Base-by-base conservation (phyloP, 2,329 filamentous ascomycete genomes). In the Aureobasidium sp. region DNA sequence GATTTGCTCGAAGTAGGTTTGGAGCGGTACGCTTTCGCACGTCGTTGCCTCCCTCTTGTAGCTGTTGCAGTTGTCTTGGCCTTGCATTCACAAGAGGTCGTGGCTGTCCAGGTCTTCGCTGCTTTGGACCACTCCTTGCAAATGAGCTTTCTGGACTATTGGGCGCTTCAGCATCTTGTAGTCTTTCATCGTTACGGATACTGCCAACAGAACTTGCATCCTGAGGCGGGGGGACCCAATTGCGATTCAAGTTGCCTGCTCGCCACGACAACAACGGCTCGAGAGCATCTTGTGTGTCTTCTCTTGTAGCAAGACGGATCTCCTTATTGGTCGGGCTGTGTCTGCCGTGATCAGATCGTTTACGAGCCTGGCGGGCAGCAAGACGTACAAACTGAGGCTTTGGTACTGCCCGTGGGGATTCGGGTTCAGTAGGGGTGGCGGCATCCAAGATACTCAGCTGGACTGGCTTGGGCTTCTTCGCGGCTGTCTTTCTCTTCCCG, bases 261-360 rank as follows among this genome's bases (percentile, higher is more conserved):
- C 71, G 77, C 84, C 83, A 85, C 61, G 79, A 73, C 49, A 69
- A 71, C 56, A 86, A 72, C 3, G 76, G 74, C 35, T 68, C 65
- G 56, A 78, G 80, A 8, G 81, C 81, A 67, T 86, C 83, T 52
- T 76, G 72, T 0, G 82, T 85, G 64, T 86, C 84, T 9, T 73
- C 66, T 35, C 70, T 72, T 27, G 79, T 83, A 17, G 77, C 78
- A 29, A 86, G 70, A 57, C 77, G 75, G 54, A 85, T 74, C 40
- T 79, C 73, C 66, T 85, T 85, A 54, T 73, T 71, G 24, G 73
- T 75, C 17, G 80, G 82, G 47, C 78, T 81, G 66, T 80, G 77
- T 60, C 82, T 77, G 39, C 79, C 82, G 67, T 73, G 68, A 66
- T 82, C 77, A 27, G 72, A 69, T 50, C 76, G 74, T 44, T 73